Evolutionary conservation across 2,329 filamentous ascomycete genomes (phyloP).

Genomic region (Alternaria gansuensis): DNA sequence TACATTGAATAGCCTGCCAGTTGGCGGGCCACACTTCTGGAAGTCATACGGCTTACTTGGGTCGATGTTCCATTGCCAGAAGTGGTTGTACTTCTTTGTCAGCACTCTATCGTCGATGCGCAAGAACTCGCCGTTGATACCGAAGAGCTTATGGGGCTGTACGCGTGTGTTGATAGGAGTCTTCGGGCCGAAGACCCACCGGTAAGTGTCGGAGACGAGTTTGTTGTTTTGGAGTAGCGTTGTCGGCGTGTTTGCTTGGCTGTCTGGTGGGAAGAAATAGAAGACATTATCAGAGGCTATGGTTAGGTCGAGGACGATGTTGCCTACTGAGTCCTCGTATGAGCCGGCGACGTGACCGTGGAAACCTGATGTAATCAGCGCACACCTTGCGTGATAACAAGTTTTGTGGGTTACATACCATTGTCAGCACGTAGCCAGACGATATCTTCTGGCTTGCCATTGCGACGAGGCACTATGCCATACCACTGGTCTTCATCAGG

Average conservation of each 20-base stretch:
- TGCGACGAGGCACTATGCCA: conserved; percentile 62
- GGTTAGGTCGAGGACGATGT: conserved; percentile 53
- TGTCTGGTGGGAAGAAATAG: conserved; percentile 54
- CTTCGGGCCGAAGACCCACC: conserved; percentile 55
- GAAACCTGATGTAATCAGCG: conserved; percentile 41
- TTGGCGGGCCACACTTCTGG: conserved; percentile 44
- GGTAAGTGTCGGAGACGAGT: conserved; percentile 50
- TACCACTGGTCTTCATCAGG: conserved; percentile 65
- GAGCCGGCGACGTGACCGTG: conserved; percentile 56
- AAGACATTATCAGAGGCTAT: conserved; percentile 57
- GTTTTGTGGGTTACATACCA: conserved; percentile 46
- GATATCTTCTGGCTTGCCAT: conserved; percentile 63
- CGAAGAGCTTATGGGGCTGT: conserved; percentile 44
- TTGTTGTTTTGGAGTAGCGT: conserved; percentile 55
- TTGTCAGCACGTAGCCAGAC: conserved; percentile 63
- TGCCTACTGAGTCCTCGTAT: conserved; percentile 53
- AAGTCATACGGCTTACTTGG: conserved; percentile 43
- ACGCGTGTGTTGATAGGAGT: conserved; percentile 41
- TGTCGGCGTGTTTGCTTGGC: conserved; percentile 40
- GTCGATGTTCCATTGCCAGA: conserved; percentile 56
- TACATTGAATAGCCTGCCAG: conserved; percentile 46
- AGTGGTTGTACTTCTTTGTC: conserved; percentile 51
- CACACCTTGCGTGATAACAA: neutral
- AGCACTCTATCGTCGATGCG: conserved; percentile 58
- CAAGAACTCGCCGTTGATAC: conserved; percentile 57